Conservation (phyloP, 768 basidiomycete genomes). For the Xerocomellus intermedius region DNA sequence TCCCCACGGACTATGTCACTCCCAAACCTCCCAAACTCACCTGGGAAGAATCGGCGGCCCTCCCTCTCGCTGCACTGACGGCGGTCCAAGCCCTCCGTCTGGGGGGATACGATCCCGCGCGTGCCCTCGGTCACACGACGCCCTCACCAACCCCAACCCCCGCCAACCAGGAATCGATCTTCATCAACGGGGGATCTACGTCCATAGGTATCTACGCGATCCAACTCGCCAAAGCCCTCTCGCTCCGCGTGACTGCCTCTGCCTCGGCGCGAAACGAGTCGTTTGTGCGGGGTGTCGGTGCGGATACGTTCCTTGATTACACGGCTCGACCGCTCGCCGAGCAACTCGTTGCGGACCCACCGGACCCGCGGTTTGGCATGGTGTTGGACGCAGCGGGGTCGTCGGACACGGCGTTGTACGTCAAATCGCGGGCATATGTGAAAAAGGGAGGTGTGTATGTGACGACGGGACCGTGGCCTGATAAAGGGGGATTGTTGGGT, state of each 20-base stretch:
- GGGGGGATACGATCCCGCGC: conserved; percentile 45
- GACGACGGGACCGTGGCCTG: conserved; percentile 49
- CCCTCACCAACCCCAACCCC: neutral
- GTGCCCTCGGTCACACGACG: neutral
- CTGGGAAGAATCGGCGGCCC: conserved; percentile 57
- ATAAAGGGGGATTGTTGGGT: conserved; percentile 16
- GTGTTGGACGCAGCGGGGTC: conserved; percentile 60
- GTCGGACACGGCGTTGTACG: conserved; percentile 49
- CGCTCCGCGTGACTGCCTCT: conserved; percentile 55
- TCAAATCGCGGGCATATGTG: conserved; percentile 50
- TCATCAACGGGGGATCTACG: conserved; percentile 72
- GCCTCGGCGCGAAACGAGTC: conserved; percentile 61
- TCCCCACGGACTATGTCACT: conserved; percentile 45
- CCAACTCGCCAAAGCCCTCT: conserved; percentile 66
- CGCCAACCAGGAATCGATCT: conserved; percentile 45
- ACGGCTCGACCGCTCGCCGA: conserved; percentile 48
- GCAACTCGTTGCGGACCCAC: conserved; percentile 44
- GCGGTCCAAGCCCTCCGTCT: conserved; percentile 55
- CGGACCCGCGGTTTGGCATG: conserved; percentile 51
- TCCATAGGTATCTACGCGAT: conserved; percentile 70
- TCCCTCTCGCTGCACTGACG: conserved; percentile 58
- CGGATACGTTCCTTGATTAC: conserved; percentile 71
- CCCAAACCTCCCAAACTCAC: conserved; percentile 46
- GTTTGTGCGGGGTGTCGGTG: conserved; percentile 58
- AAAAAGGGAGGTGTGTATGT: conserved; percentile 50